These are phyloP conservation scores for Adansonia gregorii DNA, from an alignment of 441 rosid genomes.

Conservation along the genomic window DNA sequence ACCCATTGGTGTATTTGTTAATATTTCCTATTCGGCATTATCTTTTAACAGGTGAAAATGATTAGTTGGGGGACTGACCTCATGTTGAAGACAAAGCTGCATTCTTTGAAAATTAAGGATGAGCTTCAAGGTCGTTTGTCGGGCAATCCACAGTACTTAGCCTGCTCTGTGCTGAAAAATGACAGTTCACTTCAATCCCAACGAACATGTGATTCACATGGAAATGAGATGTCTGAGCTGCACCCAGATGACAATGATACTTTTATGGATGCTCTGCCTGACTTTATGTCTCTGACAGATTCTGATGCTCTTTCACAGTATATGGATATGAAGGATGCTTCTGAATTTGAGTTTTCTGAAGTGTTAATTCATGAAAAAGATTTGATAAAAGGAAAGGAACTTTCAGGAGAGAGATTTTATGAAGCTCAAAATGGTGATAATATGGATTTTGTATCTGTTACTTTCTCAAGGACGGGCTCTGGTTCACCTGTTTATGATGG, in stretches of 20 bases:
- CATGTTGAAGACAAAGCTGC: slow-evolving; percentile 84
- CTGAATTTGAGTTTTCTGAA: slow-evolving; percentile 61
- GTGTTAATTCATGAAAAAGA: slow-evolving; percentile 55
- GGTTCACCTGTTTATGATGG: slow-evolving; percentile 88
- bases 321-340: slow-evolving; percentile 48
- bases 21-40: slow-evolving; percentile 25
- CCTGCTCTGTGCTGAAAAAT: slow-evolving; percentile 77
- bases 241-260: slow-evolving; percentile 82
- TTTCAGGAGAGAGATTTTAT: slow-evolving; percentile 77
- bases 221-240: slow-evolving; percentile 44
- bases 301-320: slow-evolving; percentile 52
- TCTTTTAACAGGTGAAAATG: slow-evolving; percentile 70
- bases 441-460: slow-evolving; percentile 88
- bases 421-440: slow-evolving; percentile 81
- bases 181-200: slow-evolving; percentile 51
- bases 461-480: slow-evolving; percentile 75
- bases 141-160: slow-evolving; percentile 68
- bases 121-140: slow-evolving; percentile 79
- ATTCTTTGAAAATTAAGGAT: slow-evolving; percentile 89
- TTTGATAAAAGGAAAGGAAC: slow-evolving; percentile 53
- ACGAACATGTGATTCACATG: slow-evolving; percentile 42
- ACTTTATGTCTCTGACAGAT: slow-evolving; percentile 74
- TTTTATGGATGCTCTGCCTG: slow-evolving; percentile 92
- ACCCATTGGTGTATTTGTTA: slow-evolving; percentile 16
- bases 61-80: slow-evolving; percentile 75